Evolutionary conservation across 1,284 basidiomycete species (phyloP), one percentile per base, ranked within the genome.

Genomic region (Fomitopsis schrenkii): DNA sequence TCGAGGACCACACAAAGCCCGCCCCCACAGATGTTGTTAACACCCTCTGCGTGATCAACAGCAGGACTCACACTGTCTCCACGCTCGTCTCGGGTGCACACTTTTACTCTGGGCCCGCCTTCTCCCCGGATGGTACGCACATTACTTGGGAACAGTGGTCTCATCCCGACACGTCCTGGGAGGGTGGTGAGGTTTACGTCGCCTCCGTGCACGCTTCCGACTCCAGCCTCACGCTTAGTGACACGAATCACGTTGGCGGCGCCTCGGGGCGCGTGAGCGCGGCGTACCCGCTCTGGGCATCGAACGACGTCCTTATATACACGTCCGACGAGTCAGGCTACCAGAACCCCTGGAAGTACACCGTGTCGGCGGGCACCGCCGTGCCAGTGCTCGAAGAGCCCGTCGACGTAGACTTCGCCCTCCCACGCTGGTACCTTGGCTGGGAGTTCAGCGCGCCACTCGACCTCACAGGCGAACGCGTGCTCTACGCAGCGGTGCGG

Each of bases 101-200:
- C 70, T 91, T 91, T 71, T 91, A 90, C 68, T 78, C 79, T 3
- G 65, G 79, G 1, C 85, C 90, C 0, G 75, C 73, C 30, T 89
- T 92, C 73, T 88, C 87, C 22, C 83, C 88, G 0, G 83, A 89
- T 65, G 92, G 90, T 0, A 77, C 74, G 22, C 80, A 80, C 52
- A 67, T 94, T 19, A 83, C 82, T 3, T 94, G 88, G 87, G 77
- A 87, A 55, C 80, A 88, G 62, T 94, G 91, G 91, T 77, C 74
- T 63, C 85, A 88, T 64, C 92, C 92, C 0, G 85, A 91, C 68
- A 93, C 93, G 91, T 90, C 91, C 19, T 94, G 89, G 87, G 86
- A 91, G 67, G 87, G 85, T 17, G 80, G 83, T 0, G 76, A 87
- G 67, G 75, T 93, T 46, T 77, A 81, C 66, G 71, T 89, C 33